Conservation (phyloP, 1,139 yeast genomes). For the Blastobotrys niveus region DNA sequence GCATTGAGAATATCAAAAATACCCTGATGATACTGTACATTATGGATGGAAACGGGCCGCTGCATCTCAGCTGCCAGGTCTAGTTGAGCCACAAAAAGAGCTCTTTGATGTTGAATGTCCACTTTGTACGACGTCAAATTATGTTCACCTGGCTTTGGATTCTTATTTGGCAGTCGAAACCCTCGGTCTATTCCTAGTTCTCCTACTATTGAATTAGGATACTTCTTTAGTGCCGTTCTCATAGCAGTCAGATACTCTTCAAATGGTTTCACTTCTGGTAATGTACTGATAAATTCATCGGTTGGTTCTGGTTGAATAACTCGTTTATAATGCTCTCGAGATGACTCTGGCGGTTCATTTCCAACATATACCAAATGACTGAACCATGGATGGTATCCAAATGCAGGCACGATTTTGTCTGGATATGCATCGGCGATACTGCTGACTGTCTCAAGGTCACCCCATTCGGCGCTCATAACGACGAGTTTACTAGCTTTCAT, state of each 20-base stretch:
- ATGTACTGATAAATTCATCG: slow-evolving; percentile 39
- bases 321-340: slow-evolving; percentile 47
- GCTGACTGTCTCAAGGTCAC: slow-evolving; percentile 35
- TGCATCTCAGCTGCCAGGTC: slow-evolving; percentile 45
- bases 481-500: slow-evolving; percentile 26
- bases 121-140: slow-evolving; percentile 48
- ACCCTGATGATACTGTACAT: slow-evolving; percentile 70
- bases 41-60: slow-evolving; percentile 69
- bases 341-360: slow-evolving; percentile 19
- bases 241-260: slow-evolving; percentile 37
- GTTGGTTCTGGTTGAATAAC: slow-evolving; percentile 44
- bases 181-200: slow-evolving; percentile 84
- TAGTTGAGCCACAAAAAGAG: slow-evolving; percentile 48
- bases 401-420: slow-evolving; percentile 48
- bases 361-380: slow-evolving; percentile 51
- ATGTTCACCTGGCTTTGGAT: slow-evolving; percentile 15
- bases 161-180: slow-evolving; percentile 53
- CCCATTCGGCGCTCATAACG: slow-evolving; percentile 38
- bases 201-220: slow-evolving; percentile 49
- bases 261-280: slow-evolving; percentile 61
- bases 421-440: slow-evolving; percentile 29
- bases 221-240: slow-evolving; percentile 27
- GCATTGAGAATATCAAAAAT: slow-evolving; percentile 44
- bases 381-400: slow-evolving; percentile 93
- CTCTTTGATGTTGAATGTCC: slow-evolving; percentile 56